Evolutionary conservation across 192 early-diverging fungal genomes (phyloP).

Genomic region (Coemansia pectinata): DNA sequence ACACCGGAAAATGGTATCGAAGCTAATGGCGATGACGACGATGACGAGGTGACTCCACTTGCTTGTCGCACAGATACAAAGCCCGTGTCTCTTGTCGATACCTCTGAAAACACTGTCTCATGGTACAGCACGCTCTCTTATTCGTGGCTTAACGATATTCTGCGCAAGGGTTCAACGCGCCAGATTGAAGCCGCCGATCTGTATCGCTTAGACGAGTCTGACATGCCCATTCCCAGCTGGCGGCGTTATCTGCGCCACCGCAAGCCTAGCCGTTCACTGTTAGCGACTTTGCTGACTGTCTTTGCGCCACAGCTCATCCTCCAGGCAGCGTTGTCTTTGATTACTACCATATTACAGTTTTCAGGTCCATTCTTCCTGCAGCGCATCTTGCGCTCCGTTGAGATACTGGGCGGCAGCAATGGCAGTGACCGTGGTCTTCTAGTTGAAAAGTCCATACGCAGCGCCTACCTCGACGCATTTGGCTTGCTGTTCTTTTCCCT

Average conservation of each 20-base stretch:
- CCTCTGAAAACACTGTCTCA: neutral
- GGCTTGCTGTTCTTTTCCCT: too few relatives aligned
- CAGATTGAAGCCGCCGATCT: constrained; percentile 63
- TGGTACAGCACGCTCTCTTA: constrained; percentile 19
- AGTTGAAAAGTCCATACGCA: too few relatives aligned
- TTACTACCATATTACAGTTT: too few relatives aligned
- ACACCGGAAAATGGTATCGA: neutral
- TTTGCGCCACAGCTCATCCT: constrained; percentile 45
- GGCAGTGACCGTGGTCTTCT: too few relatives aligned
- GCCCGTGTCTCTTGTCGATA: constrained; percentile 9
- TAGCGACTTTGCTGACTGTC: constrained; percentile 25
- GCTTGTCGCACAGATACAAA: constrained; percentile 14
- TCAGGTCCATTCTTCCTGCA: too few relatives aligned
- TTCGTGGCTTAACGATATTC: constrained; percentile 38
- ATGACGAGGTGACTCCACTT: constrained; percentile 20
- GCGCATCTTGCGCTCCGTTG: too few relatives aligned
- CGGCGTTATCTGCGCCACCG: constrained; percentile 22
- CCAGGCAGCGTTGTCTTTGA: constrained; percentile 42
- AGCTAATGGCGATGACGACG: neutral
- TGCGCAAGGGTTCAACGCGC: constrained; percentile 56
- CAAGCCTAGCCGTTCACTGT: constrained; percentile 28
- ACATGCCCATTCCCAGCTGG: constrained; percentile 53
- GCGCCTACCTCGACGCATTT: too few relatives aligned
- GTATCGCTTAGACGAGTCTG: constrained; percentile 53
- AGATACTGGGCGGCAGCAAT: too few relatives aligned